Evolutionary conservation across 78 protist species (phyloP).

Genomic region (Planoprotostelium fungivorum): DNA sequence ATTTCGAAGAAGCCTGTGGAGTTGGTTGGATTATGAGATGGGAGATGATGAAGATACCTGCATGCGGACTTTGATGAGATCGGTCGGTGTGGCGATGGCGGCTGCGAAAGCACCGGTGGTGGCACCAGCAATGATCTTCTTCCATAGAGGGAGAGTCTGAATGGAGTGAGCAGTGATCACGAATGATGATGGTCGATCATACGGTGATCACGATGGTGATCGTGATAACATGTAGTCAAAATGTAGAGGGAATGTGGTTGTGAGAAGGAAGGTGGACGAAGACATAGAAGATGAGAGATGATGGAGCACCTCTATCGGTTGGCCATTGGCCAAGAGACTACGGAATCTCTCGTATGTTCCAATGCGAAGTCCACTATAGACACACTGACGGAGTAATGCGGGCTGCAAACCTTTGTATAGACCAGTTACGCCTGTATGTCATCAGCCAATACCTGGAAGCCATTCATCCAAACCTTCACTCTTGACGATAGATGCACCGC

Average conservation of each 20-base stretch:
- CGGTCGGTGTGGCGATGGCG: conserved; percentile 58
- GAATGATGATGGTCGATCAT: neutral
- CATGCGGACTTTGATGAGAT: conserved; percentile 60
- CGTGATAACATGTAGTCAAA: conserved; percentile 15
- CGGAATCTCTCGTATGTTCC: conserved; percentile 4
- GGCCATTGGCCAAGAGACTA: neutral
- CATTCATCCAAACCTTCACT: neutral
- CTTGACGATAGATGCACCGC: neutral
- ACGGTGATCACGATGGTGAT: neutral
- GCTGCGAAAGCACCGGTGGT: conserved; percentile 55
- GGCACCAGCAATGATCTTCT: conserved; percentile 35
- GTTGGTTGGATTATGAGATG: too few relatives aligned
- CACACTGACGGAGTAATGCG: neutral
- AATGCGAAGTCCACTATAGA: neutral
- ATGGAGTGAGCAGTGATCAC: neutral
- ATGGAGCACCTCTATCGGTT: conserved; percentile 52
- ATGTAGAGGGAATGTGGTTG: too few relatives aligned
- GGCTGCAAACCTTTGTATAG: neutral
- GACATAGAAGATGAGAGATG: conserved; percentile 20
- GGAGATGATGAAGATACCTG: too few relatives aligned
- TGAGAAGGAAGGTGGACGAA: too few relatives aligned
- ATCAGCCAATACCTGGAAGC: neutral
- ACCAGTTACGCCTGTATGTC: neutral
- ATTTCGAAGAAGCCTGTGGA: too few relatives aligned
- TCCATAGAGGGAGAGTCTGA: neutral